phyloP scores from a whole-genome alignment of 495 filamentous ascomycete species.

The Aspergillus egyptiacus region DNA sequence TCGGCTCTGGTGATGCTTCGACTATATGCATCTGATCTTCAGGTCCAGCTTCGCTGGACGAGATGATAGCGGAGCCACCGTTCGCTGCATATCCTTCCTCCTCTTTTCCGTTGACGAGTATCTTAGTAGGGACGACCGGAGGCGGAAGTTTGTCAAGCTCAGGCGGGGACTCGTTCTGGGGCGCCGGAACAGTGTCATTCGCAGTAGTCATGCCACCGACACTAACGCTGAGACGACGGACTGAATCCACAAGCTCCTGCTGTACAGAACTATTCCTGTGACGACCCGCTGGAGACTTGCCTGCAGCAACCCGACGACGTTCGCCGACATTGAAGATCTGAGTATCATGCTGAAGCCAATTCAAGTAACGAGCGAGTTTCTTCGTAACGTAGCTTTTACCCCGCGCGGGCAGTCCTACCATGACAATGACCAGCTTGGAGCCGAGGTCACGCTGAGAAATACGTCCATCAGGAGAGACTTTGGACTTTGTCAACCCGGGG shows the following conservation, averaged over 20 bases:
- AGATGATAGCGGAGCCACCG: slow-evolving; percentile 29
- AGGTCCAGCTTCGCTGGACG: slow-evolving; percentile 22
- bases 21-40: slow-evolving; percentile 22
- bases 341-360: slow-evolving; percentile 95
- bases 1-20: slow-evolving; percentile 45
- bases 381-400: slow-evolving; percentile 99
- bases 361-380: slow-evolving; percentile 89
- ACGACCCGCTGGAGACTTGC: slow-evolving; percentile 38
- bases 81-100: slow-evolving; percentile 22
- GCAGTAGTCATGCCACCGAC: slow-evolving; percentile 27
- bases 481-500: slow-evolving; percentile 83
- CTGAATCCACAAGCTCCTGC: slow-evolving; percentile 39
- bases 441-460: slow-evolving; percentile 91
- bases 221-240: slow-evolving; percentile 39
- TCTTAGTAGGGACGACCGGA: slow-evolving; percentile 40
- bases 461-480: slow-evolving; percentile 86
- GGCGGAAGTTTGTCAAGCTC: slow-evolving; percentile 28
- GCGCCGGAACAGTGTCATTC: slow-evolving; percentile 24
- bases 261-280: slow-evolving; percentile 31
- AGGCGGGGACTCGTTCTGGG: slow-evolving; percentile 18
- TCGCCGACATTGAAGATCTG: slow-evolving; percentile 97
- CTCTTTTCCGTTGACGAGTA: slow-evolving; percentile 45
- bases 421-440: slow-evolving; percentile 92
- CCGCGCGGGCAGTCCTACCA: slow-evolving; percentile 92
- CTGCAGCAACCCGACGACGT: slow-evolving; percentile 73